Evolutionary conservation across 257 asterid genomes (phyloP), one percentile per base, ranked within the genome.

Genomic region (Sherardia arvensis): DNA sequence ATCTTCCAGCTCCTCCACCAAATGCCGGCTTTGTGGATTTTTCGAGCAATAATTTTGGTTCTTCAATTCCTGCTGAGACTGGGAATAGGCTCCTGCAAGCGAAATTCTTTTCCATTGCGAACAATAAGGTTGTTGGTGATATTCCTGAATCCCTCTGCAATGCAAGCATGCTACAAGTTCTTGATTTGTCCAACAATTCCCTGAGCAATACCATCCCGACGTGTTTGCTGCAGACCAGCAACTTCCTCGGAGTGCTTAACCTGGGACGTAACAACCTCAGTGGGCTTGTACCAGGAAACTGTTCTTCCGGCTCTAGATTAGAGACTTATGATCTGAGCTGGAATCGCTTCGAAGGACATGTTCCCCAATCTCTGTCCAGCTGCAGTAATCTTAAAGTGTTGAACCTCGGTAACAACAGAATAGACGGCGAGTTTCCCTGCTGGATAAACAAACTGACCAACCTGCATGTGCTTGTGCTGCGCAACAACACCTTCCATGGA

Each of bases 141-240:
- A 78, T 89, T 21, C 88, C 96, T n/a, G 54, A 47, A 54, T 89
- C 93, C 1, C 22, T 86, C 1, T 86, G 96, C 78, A 79, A 81
- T 3, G 74, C 81, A 8, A 76, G 55, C 49, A 9, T 26, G 1
- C 76, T 89, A 30, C 64, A 65, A 66, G 72, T 81, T 4, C 84
- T 89, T 1, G 84, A 84, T 66, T 67, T 87, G 56, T 85, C 93
- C 1, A 67, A 79, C 67, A 85, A 87, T 70, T 69, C 61, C 53
- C 64, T 81, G 55, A 68, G 53, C 8, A 86, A 80, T 5, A 27
- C 12, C 12, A 74, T 87, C 53, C 92, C 90, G 1, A 23, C 82
- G 12, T 84, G 95, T 61, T 64, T 87, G 3, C 8, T 64, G 3
- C 55, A 51, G 14, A 72, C 26, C 8, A 26, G 61, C 34, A 47